These are phyloP conservation scores for Globisporangium cederbergense DNA, from an alignment of 352 stramenopile species.

Conservation along the genomic window DNA sequence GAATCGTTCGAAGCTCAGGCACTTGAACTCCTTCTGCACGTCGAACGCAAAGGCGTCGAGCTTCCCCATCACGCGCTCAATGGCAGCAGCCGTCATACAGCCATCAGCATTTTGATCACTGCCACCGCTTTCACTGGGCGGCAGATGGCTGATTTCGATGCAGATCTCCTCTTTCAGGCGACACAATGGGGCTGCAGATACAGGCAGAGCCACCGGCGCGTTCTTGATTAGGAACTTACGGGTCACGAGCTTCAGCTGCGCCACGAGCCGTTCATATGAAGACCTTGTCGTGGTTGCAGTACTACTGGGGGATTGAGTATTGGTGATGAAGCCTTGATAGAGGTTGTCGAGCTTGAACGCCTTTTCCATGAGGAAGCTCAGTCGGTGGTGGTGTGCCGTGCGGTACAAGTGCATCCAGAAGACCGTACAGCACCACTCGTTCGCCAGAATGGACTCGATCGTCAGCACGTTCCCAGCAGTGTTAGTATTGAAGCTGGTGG, in stretches of 20 bases:
- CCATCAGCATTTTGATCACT: neutral
- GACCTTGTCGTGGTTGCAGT: neutral
- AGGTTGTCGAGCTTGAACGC: constrained; percentile 46
- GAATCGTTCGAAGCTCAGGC: constrained; percentile 41
- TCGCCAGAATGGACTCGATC: constrained; percentile 55
- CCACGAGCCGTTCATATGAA: constrained; percentile 7
- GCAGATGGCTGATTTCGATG: constrained; percentile 18
- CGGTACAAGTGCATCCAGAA: constrained; percentile 74
- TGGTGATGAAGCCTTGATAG: constrained; percentile 7
- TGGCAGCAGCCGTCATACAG: neutral
- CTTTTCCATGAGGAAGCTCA: constrained; percentile 62
- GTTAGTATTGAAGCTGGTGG: neutral
- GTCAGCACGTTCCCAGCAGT: constrained; percentile 22
- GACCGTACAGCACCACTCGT: constrained; percentile 66
- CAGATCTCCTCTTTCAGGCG: constrained; percentile 30
- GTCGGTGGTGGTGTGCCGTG: constrained; percentile 39
- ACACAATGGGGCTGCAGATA: constrained; percentile 16
- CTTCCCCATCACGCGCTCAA: constrained; percentile 25
- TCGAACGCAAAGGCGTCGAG: constrained; percentile 33
- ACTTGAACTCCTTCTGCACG: constrained; percentile 44
- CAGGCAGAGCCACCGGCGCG: constrained; percentile 20
- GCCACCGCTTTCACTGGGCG: neutral
- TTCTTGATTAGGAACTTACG: constrained; percentile 25
- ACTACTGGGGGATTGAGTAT: neutral
- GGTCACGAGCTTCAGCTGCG: constrained; percentile 22